These are phyloP conservation scores for Dissophora ornata DNA, from an alignment of 192 early-diverging fungal species.

Conservation along the genomic window DNA sequence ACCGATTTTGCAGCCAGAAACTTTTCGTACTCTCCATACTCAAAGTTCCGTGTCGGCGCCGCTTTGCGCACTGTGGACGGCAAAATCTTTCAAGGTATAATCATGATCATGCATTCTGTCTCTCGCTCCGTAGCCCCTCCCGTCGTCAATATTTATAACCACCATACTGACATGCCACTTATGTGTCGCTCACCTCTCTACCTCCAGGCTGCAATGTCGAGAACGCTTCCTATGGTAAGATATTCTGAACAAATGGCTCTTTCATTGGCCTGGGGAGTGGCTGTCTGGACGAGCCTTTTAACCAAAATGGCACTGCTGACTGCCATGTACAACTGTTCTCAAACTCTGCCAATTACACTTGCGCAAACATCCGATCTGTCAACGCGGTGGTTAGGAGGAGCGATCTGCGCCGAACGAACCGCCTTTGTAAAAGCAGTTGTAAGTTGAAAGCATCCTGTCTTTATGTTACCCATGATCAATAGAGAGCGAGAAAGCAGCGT, in stretches of 20 bases:
- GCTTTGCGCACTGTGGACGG: slow-evolving; percentile 79
- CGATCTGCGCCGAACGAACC: slow-evolving; percentile 93
- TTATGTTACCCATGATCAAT: no score
- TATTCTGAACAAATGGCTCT: not conserved
- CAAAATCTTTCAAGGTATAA: slow-evolving; percentile 64
- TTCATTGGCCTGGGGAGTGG: no score
- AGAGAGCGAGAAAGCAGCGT: no score
- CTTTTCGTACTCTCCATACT: slow-evolving; percentile 90
- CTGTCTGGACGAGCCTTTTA: no score
- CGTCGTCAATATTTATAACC: no score
- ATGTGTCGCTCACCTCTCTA: no score
- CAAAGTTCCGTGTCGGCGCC: slow-evolving; percentile 91
- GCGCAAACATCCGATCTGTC: slow-evolving; percentile 9
- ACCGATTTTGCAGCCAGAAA: slow-evolving; percentile 70
- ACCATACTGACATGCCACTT: no score
- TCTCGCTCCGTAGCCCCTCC: no score
- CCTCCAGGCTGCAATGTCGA: slow-evolving; percentile 85
- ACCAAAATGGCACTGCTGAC: not conserved
- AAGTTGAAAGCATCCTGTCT: slow-evolving; percentile 61
- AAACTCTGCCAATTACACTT: not conserved
- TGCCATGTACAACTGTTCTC: slow-evolving; percentile 8
- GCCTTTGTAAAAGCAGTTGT: slow-evolving; percentile 91
- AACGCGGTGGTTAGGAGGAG: slow-evolving; percentile 61
- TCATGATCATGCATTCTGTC: no score
- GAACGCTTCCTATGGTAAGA: slow-evolving; percentile 82